Evolutionary conservation across 2,329 filamentous ascomycete species (phyloP).

Genomic region (Cadophora malorum): DNA sequence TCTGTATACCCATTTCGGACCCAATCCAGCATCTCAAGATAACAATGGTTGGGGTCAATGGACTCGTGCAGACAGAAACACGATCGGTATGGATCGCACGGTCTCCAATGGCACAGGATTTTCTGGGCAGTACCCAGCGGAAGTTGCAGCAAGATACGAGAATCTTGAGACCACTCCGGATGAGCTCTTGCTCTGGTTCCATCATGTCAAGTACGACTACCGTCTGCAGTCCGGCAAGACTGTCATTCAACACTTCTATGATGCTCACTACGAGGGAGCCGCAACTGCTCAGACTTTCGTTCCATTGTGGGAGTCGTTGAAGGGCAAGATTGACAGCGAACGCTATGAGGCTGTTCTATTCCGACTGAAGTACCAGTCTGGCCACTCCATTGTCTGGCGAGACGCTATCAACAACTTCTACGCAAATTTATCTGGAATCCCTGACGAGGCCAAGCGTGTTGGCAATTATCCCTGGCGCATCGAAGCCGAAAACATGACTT

Average conservation of each 20-base stretch:
- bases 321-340: constrained; percentile 63
- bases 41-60: constrained; percentile 75
- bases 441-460: constrained; percentile 62
- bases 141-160: constrained; percentile 65
- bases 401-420: constrained; percentile 72
- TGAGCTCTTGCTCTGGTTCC: constrained; percentile 74
- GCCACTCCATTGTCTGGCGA: constrained; percentile 74
- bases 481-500: constrained; percentile 69
- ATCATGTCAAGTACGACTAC: constrained; percentile 73
- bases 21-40: constrained; percentile 70
- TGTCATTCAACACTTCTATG: constrained; percentile 71
- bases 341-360: constrained; percentile 64
- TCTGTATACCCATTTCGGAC: constrained; percentile 69
- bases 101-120: constrained; percentile 70
- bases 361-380: constrained; percentile 69
- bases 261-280: constrained; percentile 66
- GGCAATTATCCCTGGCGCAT: constrained; percentile 69
- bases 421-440: constrained; percentile 63
- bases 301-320: constrained; percentile 58
- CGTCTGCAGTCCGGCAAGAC: constrained; percentile 67
- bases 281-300: constrained; percentile 66
- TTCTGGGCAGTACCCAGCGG: constrained; percentile 68
- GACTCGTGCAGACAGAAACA: constrained; percentile 66
- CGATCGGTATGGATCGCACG: constrained; percentile 75
- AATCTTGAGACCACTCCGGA: constrained; percentile 68